phyloP scores from a whole-genome alignment of 2,329 filamentous ascomycete genomes.

The Ceratocystis huliohia region DNA sequence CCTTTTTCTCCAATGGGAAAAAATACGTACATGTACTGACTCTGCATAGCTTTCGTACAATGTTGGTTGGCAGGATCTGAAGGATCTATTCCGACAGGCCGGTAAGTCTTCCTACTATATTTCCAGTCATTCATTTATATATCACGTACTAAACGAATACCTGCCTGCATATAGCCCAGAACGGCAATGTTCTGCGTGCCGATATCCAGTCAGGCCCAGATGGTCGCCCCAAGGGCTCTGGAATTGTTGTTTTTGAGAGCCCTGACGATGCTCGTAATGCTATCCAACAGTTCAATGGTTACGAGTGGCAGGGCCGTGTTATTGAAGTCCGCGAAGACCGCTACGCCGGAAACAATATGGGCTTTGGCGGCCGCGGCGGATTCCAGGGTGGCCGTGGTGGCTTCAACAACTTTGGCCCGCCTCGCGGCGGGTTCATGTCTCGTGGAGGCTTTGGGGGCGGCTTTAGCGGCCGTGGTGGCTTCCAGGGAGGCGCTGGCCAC shows the following conservation, averaged over 20 bases:
- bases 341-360: constrained; percentile 56
- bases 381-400: constrained; percentile 47
- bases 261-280: constrained; percentile 90
- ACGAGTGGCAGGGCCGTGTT: constrained; percentile 90
- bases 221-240: constrained; percentile 88
- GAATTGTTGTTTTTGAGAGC: constrained; percentile 92
- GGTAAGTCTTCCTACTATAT: constrained; percentile 46
- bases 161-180: constrained; percentile 32
- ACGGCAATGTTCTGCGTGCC: constrained; percentile 77
- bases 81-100: constrained; percentile 96
- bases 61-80: constrained; percentile 96
- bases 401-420: constrained; percentile 37
- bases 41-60: constrained; percentile 75
- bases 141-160: constrained; percentile 19
- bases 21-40: constrained; percentile 24
- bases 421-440: constrained; percentile 39
- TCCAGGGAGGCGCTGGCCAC: constrained; percentile 23
- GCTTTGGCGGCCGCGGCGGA: constrained; percentile 46
- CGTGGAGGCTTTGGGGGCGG: constrained; percentile 36
- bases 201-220: constrained; percentile 89
- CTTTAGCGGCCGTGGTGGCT: constrained; percentile 29
- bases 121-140: neutral
- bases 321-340: constrained; percentile 95
- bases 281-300: constrained; percentile 95
- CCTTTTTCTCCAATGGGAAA: constrained; percentile 20